phyloP scores from a whole-genome alignment of 345 rosid species.

The Eucalyptus sideroxylon region DNA sequence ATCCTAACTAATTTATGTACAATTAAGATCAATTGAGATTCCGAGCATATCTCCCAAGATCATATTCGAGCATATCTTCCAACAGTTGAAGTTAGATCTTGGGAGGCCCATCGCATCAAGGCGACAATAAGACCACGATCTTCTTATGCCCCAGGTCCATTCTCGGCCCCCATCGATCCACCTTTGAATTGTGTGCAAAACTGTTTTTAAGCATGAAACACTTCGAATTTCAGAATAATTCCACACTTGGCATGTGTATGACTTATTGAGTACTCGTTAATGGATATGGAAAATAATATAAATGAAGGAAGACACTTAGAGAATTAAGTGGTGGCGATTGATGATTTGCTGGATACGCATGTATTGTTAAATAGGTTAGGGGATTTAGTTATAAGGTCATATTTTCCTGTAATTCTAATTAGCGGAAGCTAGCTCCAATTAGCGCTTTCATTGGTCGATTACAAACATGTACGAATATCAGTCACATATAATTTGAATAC shows the following conservation, averaged over 20 bases:
- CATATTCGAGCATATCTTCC: too few relatives aligned
- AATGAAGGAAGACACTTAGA: neutral
- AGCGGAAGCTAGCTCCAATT: too few relatives aligned
- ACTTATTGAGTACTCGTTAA: neutral
- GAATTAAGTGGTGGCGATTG: neutral
- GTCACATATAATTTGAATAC: too few relatives aligned
- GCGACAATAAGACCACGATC: neutral
- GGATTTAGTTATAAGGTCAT: too few relatives aligned
- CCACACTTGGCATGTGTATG: neutral
- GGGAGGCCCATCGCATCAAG: neutral
- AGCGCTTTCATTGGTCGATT: too few relatives aligned
- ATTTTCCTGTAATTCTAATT: too few relatives aligned
- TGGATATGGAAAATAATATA: neutral
- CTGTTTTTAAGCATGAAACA: neutral
- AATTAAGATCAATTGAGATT: too few relatives aligned
- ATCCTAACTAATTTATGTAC: too few relatives aligned
- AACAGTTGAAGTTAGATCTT: neutral
- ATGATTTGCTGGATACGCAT: too few relatives aligned
- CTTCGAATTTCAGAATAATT: neutral
- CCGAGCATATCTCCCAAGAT: too few relatives aligned
- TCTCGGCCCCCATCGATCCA: neutral
- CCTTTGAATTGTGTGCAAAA: neutral
- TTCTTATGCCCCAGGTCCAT: neutral
- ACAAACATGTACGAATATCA: too few relatives aligned
- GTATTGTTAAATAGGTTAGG: too few relatives aligned